Evolutionary conservation across 371 early-diverging fungal species (phyloP), one percentile per base, ranked within the genome.

Genomic region (Thermomucor indicae-seudaticae): DNA sequence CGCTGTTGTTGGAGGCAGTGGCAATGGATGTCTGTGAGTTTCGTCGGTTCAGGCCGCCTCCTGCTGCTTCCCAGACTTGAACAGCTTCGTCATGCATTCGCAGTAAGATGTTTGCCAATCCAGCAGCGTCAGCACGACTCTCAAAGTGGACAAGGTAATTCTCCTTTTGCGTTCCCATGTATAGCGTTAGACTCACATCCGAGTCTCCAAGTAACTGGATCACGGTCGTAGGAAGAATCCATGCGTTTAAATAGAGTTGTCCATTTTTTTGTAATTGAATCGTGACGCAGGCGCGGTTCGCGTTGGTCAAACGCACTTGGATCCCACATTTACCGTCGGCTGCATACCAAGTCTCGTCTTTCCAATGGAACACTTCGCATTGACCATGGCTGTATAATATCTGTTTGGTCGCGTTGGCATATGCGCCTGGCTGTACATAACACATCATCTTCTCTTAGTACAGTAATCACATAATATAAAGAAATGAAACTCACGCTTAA

Each of bases 331-430:
- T 51, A 8, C 65, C 62, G 22, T 75, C 71, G 0, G 64, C 69
- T 1, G 75, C 66, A 42, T 66, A 68, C 75, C 75, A 75, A 8
- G 67, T 56, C 11, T 75, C 50, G 22, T 68, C 63, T 19, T 68
- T 63, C 75, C 75, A 75, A 43, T 69, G 71, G 35, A 75, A 75
- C 14, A 71, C 75, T 41, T 65, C 63, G 38, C 75, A 75, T 24
- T 60, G 57, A 14, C 51, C 57, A 24, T 58, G 61, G 6, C 58
- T 69, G 35, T 56, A 72, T 14, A 72, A 44, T 0, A 72, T 45
- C 39, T 64, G 60, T 22, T 59, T 48, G 16, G 67, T 49, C 14
- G 57, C 62, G 40, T 65, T 65, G 8, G 42, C 57, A 40, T 49
- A 53, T 6, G 53, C 43, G 14, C 55, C 53, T 42, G 48, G 55